These are phyloP conservation scores for Lasiosphaeria hispida DNA, from an alignment of 495 filamentous ascomycete species.

Conservation along the genomic window DNA sequence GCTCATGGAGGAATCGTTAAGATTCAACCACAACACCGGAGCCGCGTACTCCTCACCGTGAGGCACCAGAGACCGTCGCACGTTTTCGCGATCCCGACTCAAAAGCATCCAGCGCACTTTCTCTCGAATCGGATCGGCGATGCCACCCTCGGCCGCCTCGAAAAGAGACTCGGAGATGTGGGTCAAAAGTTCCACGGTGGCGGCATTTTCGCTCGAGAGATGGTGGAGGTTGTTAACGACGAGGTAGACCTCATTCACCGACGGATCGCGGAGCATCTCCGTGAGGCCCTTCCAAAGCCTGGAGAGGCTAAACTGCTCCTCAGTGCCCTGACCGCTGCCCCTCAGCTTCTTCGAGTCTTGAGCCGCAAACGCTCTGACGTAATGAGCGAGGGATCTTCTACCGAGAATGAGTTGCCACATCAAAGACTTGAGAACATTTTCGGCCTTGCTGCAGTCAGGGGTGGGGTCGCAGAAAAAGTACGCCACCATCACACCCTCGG, in stretches of 20 bases:
- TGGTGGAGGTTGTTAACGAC: constrained; percentile 15
- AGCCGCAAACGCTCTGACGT: constrained; percentile 16
- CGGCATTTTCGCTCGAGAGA: constrained; percentile 10
- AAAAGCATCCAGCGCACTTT: constrained; percentile 11
- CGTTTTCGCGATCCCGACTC: constrained; percentile 7
- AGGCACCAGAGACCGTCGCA: background rate
- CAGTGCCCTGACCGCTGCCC: constrained; percentile 1
- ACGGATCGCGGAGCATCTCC: constrained; percentile 8
- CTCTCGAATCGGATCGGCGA: background rate
- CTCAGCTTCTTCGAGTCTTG: constrained; percentile 5
- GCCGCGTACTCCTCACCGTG: background rate
- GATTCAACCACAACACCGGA: constrained; percentile 7
- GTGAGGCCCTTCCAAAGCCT: constrained; percentile 16
- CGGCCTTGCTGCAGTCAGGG: constrained; percentile 5
- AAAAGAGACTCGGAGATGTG: constrained; percentile 7
- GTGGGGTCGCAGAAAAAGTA: constrained; percentile 16
- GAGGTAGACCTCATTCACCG: constrained; percentile 15
- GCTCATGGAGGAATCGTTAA: constrained; percentile 11
- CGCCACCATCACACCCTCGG: constrained; percentile 9
- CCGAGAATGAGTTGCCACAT: constrained; percentile 17
- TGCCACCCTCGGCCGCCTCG: constrained; percentile 5
- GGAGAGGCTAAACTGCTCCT: constrained; percentile 13
- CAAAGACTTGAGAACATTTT: constrained; percentile 14
- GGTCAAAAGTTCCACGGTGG: constrained; percentile 7
- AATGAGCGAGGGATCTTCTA: constrained; percentile 12